These are phyloP conservation scores for Boeremia exigua DNA, from an alignment of 2,329 filamentous ascomycete genomes.

Conservation along the genomic window DNA sequence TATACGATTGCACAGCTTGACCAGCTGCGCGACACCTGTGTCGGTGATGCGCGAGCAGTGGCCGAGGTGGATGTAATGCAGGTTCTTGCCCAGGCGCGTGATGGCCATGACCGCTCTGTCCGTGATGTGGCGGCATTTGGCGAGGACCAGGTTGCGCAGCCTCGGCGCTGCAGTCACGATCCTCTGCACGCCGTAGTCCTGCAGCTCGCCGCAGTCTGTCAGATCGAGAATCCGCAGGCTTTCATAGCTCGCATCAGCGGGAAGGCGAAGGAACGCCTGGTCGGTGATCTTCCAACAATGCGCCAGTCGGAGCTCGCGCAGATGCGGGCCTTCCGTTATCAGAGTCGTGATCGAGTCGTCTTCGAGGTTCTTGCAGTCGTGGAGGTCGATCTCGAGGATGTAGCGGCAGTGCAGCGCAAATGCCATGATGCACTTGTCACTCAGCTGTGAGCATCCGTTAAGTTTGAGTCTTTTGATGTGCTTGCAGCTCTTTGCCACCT, in stretches of 20 bases:
- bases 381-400: slow-evolving; percentile 94
- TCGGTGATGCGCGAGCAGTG: slow-evolving; percentile 94
- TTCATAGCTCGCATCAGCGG: slow-evolving; percentile 74
- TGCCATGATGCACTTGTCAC: slow-evolving; percentile 79
- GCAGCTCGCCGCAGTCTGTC: slow-evolving; percentile 83
- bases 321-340: slow-evolving; percentile 75
- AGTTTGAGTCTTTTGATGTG: slow-evolving; percentile 94
- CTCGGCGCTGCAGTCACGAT: slow-evolving; percentile 88
- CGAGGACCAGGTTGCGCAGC: slow-evolving; percentile 88
- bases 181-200: slow-evolving; percentile 84
- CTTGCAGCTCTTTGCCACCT: slow-evolving; percentile 79
- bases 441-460: slow-evolving; percentile 87
- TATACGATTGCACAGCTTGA: slow-evolving; percentile 88
- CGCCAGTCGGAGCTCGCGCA: slow-evolving; percentile 89
- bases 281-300: slow-evolving; percentile 87
- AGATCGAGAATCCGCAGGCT: slow-evolving; percentile 91
- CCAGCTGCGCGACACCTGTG: slow-evolving; percentile 80
- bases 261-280: slow-evolving; percentile 82
- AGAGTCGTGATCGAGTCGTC: slow-evolving; percentile 84
- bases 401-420: slow-evolving; percentile 90
- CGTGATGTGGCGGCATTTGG: slow-evolving; percentile 92
- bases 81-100: slow-evolving; percentile 87
- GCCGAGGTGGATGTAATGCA: slow-evolving; percentile 95
- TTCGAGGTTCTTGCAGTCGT: slow-evolving; percentile 80
- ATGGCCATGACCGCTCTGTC: slow-evolving; percentile 88